A percentile compares a stretch with the other conserved stretches of the same genome.
Evolutionary conservation across 306 rosid species (phyloP).

Genomic region (Canavalia gladiata): DNA sequence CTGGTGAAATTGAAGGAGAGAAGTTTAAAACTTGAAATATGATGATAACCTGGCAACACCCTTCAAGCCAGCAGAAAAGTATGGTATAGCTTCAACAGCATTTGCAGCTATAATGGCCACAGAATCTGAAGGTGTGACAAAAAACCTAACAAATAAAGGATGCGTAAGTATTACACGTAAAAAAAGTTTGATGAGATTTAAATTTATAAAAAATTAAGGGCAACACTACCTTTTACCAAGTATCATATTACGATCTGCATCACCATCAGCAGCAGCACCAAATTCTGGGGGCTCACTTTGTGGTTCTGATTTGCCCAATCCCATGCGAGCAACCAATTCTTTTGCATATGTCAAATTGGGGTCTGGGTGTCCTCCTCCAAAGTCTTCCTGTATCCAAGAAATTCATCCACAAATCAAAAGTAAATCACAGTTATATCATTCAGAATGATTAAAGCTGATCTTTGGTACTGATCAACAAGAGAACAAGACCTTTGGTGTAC

Average conservation of each 20-base stretch:
- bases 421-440: conserved; percentile 14
- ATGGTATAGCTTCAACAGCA: conserved; percentile 97
- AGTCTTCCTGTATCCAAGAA: conserved; percentile 83
- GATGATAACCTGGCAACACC: conserved; percentile 96
- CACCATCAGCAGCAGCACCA: conserved; percentile 99
- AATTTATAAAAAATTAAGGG: conserved; percentile 12
- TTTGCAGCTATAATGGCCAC: conserved; percentile 99
- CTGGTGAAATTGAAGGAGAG: conserved; percentile 4
- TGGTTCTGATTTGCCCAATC: conserved; percentile 80
- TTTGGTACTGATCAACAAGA: conserved; percentile 23
- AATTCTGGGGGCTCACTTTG: conserved; percentile 91
- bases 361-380: conserved; percentile 99
- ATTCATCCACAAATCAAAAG: conserved; percentile 44
- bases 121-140: conserved; percentile 98
- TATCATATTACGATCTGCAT: conserved; percentile 99
- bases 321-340: conserved; percentile 95
- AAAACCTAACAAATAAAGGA: conserved; percentile 67
- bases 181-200: conserved; percentile 31
- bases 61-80: conserved; percentile 92
- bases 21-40: conserved; percentile 17
- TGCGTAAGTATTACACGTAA: conserved; percentile 25
- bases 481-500: conserved; percentile 85
- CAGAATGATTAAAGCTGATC: conserved; percentile 33
- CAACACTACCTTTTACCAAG: conserved; percentile 90
- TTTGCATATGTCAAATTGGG: conserved; percentile 99